phyloP scores from a whole-genome alignment of 73 alveolate species.

The Paramecium sexaurelia region DNA sequence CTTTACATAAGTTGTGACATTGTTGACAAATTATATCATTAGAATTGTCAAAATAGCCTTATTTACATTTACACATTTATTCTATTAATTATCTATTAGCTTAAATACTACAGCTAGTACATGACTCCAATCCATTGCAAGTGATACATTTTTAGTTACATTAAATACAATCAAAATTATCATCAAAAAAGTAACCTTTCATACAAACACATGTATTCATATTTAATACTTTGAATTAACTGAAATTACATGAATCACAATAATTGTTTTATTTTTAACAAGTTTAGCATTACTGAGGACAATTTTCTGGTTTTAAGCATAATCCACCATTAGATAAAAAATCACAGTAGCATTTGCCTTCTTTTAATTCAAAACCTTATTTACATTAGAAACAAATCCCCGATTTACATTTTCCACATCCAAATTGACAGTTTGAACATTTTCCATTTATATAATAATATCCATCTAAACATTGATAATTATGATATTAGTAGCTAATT shows the following conservation, averaged over 20 bases:
- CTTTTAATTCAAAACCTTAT: not conserved
- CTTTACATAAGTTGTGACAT: not conserved
- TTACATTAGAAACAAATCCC: not conserved
- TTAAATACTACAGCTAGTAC: not conserved
- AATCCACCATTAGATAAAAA: not conserved
- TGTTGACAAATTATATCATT: not conserved
- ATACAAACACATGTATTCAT: not conserved
- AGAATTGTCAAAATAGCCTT: not conserved
- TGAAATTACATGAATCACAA: not conserved
- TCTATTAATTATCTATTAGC: not conserved
- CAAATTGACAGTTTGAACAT: not conserved
- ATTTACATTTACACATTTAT: not conserved
- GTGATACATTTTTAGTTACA: not conserved
- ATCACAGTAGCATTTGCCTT: not conserved
- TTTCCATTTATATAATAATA: not conserved
- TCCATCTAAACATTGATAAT: not conserved
- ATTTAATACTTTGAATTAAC: not conserved
- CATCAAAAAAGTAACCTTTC: not conserved
- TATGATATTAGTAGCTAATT: not conserved
- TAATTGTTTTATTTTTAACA: not conserved
- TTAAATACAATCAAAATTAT: not conserved
- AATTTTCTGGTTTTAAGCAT: not conserved
- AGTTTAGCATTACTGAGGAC: not conserved
- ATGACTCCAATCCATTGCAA: not conserved
- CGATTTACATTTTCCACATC: not conserved